Conservation (phyloP, 306 rosid species). For the Leucaena leucocephala region DNA sequence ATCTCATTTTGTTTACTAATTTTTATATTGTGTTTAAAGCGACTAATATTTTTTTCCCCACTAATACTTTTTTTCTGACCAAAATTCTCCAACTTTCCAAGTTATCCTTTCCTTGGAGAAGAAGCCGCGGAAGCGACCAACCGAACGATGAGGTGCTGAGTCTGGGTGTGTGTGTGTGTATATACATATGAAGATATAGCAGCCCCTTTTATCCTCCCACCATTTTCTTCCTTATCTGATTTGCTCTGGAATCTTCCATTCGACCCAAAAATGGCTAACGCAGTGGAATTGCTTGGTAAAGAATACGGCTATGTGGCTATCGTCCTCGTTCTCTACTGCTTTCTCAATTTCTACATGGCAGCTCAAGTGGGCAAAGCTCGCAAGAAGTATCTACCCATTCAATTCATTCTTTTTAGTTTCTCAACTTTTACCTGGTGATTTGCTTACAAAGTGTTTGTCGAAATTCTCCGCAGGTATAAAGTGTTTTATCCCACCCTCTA, state of each 20-base stretch:
- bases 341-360: slow-evolving; percentile 76
- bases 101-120: slow-evolving; percentile 4
- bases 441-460: slow-evolving; percentile 39
- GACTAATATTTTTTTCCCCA: too few relatives aligned
- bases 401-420: not conserved
- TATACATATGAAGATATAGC: not conserved
- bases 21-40: too few relatives aligned
- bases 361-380: slow-evolving; percentile 66
- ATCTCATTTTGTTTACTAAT: too few relatives aligned
- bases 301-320: slow-evolving; percentile 74
- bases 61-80: too few relatives aligned
- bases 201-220: not conserved
- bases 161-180: not conserved
- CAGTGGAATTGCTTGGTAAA: slow-evolving; percentile 55
- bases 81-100: not conserved
- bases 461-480: slow-evolving; percentile 57
- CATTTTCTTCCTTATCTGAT: not conserved
- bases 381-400: slow-evolving; percentile 43
- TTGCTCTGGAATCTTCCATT: not conserved
- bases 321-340: slow-evolving; percentile 61
- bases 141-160: not conserved
- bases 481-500: slow-evolving; percentile 72
- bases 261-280: slow-evolving; percentile 43
- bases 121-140: not conserved
- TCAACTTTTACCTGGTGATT: not conserved